Conservation (phyloP, 148 eudicot genomes). For the Nyssa sinensis region DNA sequence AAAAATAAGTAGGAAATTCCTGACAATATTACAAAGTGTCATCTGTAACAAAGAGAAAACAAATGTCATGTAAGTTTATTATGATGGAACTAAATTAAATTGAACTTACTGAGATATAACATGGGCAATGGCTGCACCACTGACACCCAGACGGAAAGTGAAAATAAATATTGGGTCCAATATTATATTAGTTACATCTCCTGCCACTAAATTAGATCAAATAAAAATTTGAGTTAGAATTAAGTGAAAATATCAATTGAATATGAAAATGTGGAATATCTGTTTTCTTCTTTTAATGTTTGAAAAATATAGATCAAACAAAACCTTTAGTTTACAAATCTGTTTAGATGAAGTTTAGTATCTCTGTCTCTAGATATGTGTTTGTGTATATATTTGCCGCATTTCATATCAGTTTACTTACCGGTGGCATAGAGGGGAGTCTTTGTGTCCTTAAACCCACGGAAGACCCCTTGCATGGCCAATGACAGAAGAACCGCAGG, state of each 20-base stretch:
- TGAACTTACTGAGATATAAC: conserved; percentile 75
- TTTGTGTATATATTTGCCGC: background rate
- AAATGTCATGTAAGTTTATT: too few species aligned
- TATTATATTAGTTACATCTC: conserved; percentile 62
- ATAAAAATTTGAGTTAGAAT: background rate
- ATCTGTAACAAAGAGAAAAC: background rate
- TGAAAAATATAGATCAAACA: too few species aligned
- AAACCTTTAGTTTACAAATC: too few species aligned
- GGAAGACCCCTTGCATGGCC: conserved; percentile 88
- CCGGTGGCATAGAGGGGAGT: conserved; percentile 81
- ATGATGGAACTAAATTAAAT: background rate
- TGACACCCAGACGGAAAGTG: conserved; percentile 48
- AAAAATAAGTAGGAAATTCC: background rate
- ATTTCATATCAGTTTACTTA: conserved; percentile 8
- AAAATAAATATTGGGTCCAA: conserved; percentile 76
- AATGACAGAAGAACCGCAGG: conserved; percentile 88
- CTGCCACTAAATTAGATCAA: conserved; percentile 45
- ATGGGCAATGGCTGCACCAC: conserved; percentile 87
- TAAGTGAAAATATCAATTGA: background rate
- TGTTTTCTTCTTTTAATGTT: background rate
- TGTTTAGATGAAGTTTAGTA: too few species aligned
- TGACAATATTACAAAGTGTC: background rate
- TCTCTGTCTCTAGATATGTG: background rate
- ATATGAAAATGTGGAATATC: too few species aligned
- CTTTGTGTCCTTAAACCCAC: conserved; percentile 80